Evolutionary conservation across 768 basidiomycete species (phyloP), one percentile per base, ranked within the genome.

Genomic region (Lentinula aciculospora): DNA sequence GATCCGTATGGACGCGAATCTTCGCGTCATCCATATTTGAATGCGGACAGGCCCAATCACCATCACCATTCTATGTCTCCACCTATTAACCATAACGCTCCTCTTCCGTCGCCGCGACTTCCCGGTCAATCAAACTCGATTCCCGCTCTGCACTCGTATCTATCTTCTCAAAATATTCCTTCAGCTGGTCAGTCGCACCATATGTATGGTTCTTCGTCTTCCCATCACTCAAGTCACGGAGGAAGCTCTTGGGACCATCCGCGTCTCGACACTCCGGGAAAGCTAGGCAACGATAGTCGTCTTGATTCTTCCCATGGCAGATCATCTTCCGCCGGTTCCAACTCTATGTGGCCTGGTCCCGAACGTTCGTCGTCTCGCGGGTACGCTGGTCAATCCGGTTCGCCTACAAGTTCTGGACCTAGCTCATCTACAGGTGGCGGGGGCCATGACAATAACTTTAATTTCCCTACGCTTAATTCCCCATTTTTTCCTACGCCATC

Each of bases 1-100:
- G 51, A 53, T 39, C 51, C 51, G 12, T 53, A 53, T 23, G 51
- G 32, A 25, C 51, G 51, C 36, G 51, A 53, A 37, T 53, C 51
- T 23, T 39, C 51, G 23, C 51, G 36, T 7, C 51, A 53, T 39
- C 51, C 51, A 15, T 53, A 53, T 28, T 36, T 53, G 2, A 32
- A 32, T 27, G 32, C 51, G 5, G 51, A 53, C 13, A 53, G 51
- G 31, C 51, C 51, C 1, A 36, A 53, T 19, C 51, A 53, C 13
- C 48, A 50, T 50, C 29, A 21, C 13, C 51, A 53, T 39, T 37
- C 34, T 15, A 51, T 51, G 32, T 34, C 31, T 9, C 51, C 51
- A 23, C 34, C 51, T 13, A 17, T 53, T 3, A 53, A 53, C 23
- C 51, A 53, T 19, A 53, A 39, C 21, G 19, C 32, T 23, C 36